A percentile compares a stretch with the other conserved stretches of the same genome.
phyloP scores from a whole-genome alignment of 306 rosid species.

The Malus domestica region DNA sequence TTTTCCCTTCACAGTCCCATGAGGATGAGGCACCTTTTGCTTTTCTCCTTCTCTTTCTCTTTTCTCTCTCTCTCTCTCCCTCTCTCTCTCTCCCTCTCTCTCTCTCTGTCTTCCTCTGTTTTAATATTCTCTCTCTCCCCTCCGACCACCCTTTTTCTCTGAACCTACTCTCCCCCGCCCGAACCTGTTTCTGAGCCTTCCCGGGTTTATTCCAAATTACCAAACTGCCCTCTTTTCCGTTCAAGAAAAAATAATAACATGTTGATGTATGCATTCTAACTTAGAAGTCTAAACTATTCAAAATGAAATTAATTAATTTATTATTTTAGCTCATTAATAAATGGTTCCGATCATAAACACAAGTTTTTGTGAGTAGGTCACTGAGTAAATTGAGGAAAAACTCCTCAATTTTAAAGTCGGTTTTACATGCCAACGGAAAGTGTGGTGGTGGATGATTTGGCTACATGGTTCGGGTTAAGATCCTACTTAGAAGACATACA shows the following conservation, averaged over 20 bases:
- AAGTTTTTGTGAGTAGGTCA: no score
- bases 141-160: conserved; percentile 1
- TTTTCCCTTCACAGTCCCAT: not conserved
- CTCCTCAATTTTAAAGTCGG: not conserved
- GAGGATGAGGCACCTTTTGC: conserved; percentile 17
- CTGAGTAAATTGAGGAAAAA: no score
- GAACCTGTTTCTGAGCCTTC: conserved; percentile 22
- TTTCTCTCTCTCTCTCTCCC: not conserved
- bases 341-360: no score
- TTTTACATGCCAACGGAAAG: not conserved
- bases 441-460: not conserved
- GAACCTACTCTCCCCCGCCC: conserved; percentile 2
- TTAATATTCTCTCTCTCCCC: conserved; percentile 6
- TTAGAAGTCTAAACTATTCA: no score
- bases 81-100: not conserved
- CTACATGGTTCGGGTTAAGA: not conserved
- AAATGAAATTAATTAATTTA: no score
- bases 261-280: not conserved
- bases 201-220: not conserved
- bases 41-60: conserved; percentile 17
- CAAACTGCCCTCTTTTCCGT: not conserved
- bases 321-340: no score
- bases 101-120: not conserved
- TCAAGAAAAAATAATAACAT: not conserved
- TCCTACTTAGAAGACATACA: not conserved